These are phyloP conservation scores for Phaeotremella fagi DNA, from an alignment of 768 basidiomycete genomes.

Conservation along the genomic window DNA sequence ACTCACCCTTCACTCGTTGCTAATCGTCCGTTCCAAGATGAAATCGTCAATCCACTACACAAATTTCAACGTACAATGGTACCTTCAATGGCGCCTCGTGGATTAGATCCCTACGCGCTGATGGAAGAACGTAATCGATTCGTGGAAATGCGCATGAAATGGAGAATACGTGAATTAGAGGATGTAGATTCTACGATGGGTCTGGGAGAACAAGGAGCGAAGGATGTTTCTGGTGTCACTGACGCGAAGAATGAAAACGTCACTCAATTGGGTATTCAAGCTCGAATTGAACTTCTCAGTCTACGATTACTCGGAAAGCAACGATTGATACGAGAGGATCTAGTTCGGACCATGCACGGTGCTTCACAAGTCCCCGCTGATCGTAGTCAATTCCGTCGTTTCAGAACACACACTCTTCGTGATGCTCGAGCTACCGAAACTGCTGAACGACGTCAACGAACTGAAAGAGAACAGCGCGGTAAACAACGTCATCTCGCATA, in stretches of 20 bases:
- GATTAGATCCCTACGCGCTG: conserved; percentile 86
- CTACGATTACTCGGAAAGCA: conserved; percentile 87
- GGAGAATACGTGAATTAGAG: conserved; percentile 78
- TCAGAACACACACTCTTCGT: conserved; percentile 75
- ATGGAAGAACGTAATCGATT: conserved; percentile 87
- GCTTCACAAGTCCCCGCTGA: conserved; percentile 85
- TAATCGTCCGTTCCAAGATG: conserved; percentile 59
- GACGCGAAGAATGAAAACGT: conserved; percentile 25
- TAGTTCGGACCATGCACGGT: conserved; percentile 81
- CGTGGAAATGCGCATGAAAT: conserved; percentile 80
- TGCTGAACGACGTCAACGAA: conserved; percentile 82
- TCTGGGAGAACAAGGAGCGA: conserved; percentile 62
- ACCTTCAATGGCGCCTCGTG: conserved; percentile 82
- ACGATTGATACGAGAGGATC: conserved; percentile 72
- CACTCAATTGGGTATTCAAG: conserved; percentile 61
- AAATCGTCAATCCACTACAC: conserved; percentile 33
- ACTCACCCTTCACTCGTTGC: conserved; percentile 63
- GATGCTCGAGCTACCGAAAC: conserved; percentile 86
- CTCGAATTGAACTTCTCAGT: conserved; percentile 87
- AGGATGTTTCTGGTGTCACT: conserved; percentile 50
- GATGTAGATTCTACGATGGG: conserved; percentile 72
- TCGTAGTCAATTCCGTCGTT: conserved; percentile 81
- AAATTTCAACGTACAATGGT: conserved; percentile 62
- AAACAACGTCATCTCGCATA: conserved; percentile 97
- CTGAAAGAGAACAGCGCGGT: conserved; percentile 85